Percentiles rank a stretch among this genome's conserved stretches.
Evolutionary conservation across 108 stramenopile genomes (phyloP).

Genomic region (Epithemia pelagica): DNA sequence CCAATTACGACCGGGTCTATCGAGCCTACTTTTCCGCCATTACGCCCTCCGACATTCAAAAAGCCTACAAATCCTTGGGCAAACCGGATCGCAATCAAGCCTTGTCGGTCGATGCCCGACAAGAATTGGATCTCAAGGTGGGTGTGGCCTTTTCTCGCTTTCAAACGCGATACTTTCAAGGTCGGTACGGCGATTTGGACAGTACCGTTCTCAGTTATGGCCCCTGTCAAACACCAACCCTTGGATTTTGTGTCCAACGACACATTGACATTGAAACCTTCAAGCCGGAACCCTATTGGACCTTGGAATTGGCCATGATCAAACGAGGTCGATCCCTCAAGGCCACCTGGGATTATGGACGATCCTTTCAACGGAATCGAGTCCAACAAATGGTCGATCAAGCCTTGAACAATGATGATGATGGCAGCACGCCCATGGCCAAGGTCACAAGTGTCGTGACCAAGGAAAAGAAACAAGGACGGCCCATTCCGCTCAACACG

Average conservation of each 20-base stretch:
- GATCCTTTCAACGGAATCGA: constrained; percentile 67
- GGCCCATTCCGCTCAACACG: constrained; percentile 76
- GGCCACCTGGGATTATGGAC: constrained; percentile 61
- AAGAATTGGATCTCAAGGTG: constrained; percentile 95
- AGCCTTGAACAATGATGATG: too few relatives aligned
- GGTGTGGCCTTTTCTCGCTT: constrained; percentile 95
- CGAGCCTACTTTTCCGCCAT: constrained; percentile 94
- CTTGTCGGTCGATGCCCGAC: constrained; percentile 90
- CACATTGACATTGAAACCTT: constrained; percentile 92
- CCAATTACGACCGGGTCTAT: constrained; percentile 78
- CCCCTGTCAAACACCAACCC: constrained; percentile 95
- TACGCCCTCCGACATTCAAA: constrained; percentile 84
- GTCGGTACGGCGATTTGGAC: constrained; percentile 86
- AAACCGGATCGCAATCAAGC: constrained; percentile 85
- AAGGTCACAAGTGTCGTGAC: constrained; percentile 53
- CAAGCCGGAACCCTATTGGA: constrained; percentile 86
- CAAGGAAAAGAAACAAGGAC: constrained; percentile 82
- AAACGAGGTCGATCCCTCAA: constrained; percentile 66
- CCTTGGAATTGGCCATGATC: constrained; percentile 63
- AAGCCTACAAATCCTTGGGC: constrained; percentile 67
- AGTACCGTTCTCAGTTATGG: constrained; percentile 88
- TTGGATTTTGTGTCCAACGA: constrained; percentile 95
- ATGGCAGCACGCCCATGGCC: constrained; percentile 31
- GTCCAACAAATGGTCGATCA: constrained; percentile 41
- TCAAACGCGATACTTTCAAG: constrained; percentile 89